Evolutionary conservation across 208 protist species (phyloP), one percentile per base, ranked within the genome.

Genomic region (Leishmania arabica): DNA sequence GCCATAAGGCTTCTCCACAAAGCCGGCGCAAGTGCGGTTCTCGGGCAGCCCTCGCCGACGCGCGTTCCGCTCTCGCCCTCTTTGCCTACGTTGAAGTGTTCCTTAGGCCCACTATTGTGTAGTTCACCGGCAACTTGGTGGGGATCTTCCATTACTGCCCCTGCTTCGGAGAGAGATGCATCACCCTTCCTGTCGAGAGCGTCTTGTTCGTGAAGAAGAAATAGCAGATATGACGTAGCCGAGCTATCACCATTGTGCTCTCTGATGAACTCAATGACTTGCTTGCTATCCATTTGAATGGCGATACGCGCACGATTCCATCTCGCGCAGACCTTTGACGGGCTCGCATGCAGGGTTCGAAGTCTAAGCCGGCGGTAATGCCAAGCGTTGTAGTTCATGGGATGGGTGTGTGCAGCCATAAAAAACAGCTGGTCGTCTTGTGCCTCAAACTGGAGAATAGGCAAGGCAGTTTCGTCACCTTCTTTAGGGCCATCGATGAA

Each of bases 301-400:
- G 82, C 24, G 13, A 5, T 1, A 13, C 15, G 17, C 19, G 56
- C 53, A 37, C 31, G 8, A 64, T 62, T 31, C n/a, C 56, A 7
- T 34, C 47, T 27, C 60, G 13, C 11, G 31, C 47, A 4, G 19
- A 34, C 9, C 17, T 51, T n/a, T 31, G 9, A 60, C 7, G 37
- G 83, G 17, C 49, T 75, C n/a, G 15, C n/a, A 31, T 58, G 40
- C 73, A 69, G 40, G 7, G 79, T 70, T 21, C 49, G 58, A 31
- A 70, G 76, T 21, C 47, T 37, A 31, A 58, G 65, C 42, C 94
- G 86, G 4, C 89, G 88, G 51, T 95, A 95, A 1, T 95, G 88
- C 91, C 92, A 97, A 3, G 90, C 92, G 75, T 95, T 95, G 87
- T 96, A 97, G 79, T 97, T 97, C 89, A 96, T 90, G 21, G 75